Evolutionary conservation across 768 basidiomycete species (phyloP), one percentile per base, ranked within the genome.

Genomic region (Podaxis sp.): DNA sequence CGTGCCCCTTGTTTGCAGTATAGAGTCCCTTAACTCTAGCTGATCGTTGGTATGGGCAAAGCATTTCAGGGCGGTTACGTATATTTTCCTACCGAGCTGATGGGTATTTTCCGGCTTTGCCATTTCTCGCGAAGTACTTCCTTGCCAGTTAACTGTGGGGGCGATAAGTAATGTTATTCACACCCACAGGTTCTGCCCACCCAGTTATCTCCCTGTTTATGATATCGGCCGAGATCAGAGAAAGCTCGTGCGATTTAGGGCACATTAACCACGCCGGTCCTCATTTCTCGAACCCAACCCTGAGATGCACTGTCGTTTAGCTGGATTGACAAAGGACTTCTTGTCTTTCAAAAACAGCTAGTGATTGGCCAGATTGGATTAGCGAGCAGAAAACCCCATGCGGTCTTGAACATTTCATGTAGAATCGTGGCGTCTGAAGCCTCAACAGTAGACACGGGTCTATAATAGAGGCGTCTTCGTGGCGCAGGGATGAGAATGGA

Each of bases 231-330:
- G 57, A 19, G 29, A 9, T 9, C 29, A 33, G 29, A 9, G 29
- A 29, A 22, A 46, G 17, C 17, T 29, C 19, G 57, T 33, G 46
- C 46, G 38, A 58, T 58, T 22, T 11, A 46, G 49, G 15, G 37
- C 54, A 40, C 33, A n/a, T 55, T 17, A 17, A 37, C 29, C 37
- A 19, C 33, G 12, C 7, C 6, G 4, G 12, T 29, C 24, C 7
- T 22, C 29, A 19, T 58, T 50, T 58, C n/a, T 40, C 29, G 57
- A 58, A 33, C 33, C 19, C n/a, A 17, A 33, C 47, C 57, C 57
- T 58, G 57, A 37, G 57, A 58, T 33, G 33, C 33, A 24, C 33
- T 37, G 57, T 36, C 17, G 27, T 49, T 36, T 38, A 17, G 17
- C 53, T 37, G 9, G 15, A 6, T 36, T 53, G 17, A 29, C 52